Evolutionary conservation across 1,139 yeast genomes (phyloP).

Genomic region (Sugiyamaella paludigena): DNA sequence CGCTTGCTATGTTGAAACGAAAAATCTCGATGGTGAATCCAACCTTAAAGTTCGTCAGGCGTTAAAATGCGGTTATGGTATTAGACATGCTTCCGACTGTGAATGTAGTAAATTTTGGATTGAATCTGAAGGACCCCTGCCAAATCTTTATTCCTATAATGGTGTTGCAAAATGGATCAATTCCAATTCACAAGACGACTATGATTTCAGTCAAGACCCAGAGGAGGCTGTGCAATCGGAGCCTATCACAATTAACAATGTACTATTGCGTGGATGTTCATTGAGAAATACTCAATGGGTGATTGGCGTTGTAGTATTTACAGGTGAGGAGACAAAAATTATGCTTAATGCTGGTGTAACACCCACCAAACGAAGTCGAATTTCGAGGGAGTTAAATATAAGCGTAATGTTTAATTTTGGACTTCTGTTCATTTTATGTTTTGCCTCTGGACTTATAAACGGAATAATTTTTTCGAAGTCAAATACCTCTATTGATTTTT

Average conservation of each 20-base stretch:
- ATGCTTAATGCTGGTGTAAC: constrained; percentile 92
- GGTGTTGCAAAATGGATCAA: constrained; percentile 70
- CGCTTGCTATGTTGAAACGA: constrained; percentile 89
- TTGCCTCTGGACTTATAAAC: constrained; percentile 77
- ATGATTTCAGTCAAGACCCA: constrained; percentile 19
- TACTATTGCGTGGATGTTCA: constrained; percentile 86
- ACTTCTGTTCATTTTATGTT: constrained; percentile 72
- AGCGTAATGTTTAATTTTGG: constrained; percentile 78
- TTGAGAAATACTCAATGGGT: constrained; percentile 88
- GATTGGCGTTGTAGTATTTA: constrained; percentile 81
- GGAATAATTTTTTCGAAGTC: constrained; percentile 56
- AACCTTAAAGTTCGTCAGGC: constrained; percentile 81
- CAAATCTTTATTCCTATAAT: constrained; percentile 77
- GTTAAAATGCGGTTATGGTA: constrained; percentile 61
- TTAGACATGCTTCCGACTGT: constrained; percentile 69
- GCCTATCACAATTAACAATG: constrained; percentile 74
- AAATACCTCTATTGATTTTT: constrained; percentile 59
- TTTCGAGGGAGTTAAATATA: constrained; percentile 77
- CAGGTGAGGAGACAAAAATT: constrained; percentile 89
- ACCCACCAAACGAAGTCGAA: constrained; percentile 83
- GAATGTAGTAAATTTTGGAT: constrained; percentile 75
- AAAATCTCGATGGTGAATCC: constrained; percentile 95
- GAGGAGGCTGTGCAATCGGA: constrained; percentile 43
- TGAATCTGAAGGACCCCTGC: constrained; percentile 88
- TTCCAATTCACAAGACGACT: constrained; percentile 21